Evolutionary conservation across 306 rosid species (phyloP), one percentile per base, ranked within the genome.

Genomic region (Datisca glomerata): DNA sequence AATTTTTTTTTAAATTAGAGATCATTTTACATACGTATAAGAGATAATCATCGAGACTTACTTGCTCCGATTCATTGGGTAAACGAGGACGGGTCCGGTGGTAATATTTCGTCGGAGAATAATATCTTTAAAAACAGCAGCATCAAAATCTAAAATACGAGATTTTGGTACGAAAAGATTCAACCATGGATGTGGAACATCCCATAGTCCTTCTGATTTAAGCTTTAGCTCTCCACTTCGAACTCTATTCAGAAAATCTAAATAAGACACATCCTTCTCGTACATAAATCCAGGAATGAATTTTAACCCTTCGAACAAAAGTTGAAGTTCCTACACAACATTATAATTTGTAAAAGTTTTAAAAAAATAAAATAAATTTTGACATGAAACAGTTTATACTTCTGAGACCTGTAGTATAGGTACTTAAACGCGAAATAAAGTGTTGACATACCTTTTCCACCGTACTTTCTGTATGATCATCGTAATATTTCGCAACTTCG

Each of bases 181-280:
- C 24, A 82, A 59, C 93, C 94, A 87, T 4, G 96, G 96, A 63
- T 87, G 96, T 55, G 93, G 96, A 57, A 82, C 85, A 13, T 82
- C 76, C 96, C 96, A 87, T 2, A 71, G 39, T 46, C 96, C 94
- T 62, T 79, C 76, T 36, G 82, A 71, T 18, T 69, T 70, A 66
- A 87, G 87, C 61, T 68, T 64, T 38, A 76, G 45, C 65, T 87
- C 96, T 42, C 89, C 94, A 24, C 64, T 47, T 42, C 80, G 61
- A 21, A 82, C 93, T 70, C 96, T 63, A 57, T 79, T 73, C 34
- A 82, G 64, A 66, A 87, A 87, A n/a, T 71, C 93, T 12, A 55
- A 54, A 40, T 66, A 82, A 0, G 82, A 35, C 8, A 69, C 76
- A 46, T 82, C 76, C 45, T 74, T 82, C 60, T 76, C 89, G 18